A percentile compares a stretch with the other conserved stretches of the same genome.
phyloP scores from a whole-genome alignment of 257 asterid genomes.

The Haberlea rhodopensis region DNA sequence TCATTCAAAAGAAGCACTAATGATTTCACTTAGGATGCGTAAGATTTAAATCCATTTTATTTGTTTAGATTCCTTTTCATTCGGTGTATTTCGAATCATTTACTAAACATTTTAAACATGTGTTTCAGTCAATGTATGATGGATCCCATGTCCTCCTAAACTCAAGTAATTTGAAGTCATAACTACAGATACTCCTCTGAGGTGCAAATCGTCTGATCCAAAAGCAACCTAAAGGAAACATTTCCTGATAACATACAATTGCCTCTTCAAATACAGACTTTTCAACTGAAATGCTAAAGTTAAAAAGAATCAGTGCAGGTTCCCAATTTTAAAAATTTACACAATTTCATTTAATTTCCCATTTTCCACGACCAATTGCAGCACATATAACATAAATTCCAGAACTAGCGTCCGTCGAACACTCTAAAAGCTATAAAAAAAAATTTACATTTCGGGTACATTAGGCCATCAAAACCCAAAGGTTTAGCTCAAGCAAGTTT shows the following conservation, averaged over 20 bases:
- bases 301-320: too few species aligned
- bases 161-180: background rate
- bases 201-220: background rate
- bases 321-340: background rate
- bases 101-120: background rate
- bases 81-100: too few species aligned
- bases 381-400: background rate
- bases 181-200: background rate
- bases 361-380: background rate
- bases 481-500: conserved; percentile 3
- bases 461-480: background rate
- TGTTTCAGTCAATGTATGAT: background rate
- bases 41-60: too few species aligned
- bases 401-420: too few species aligned
- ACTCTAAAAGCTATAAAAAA: background rate
- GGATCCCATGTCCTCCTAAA: background rate
- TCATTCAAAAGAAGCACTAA: background rate
- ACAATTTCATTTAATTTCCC: background rate
- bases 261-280: background rate
- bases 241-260: background rate
- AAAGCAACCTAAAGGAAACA: background rate
- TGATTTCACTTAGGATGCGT: background rate
- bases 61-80: too few species aligned
- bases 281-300: background rate
- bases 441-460: background rate